Evolutionary conservation across 2,329 filamentous ascomycete genomes (phyloP).

Genomic region (Epichloe brachyelytri): DNA sequence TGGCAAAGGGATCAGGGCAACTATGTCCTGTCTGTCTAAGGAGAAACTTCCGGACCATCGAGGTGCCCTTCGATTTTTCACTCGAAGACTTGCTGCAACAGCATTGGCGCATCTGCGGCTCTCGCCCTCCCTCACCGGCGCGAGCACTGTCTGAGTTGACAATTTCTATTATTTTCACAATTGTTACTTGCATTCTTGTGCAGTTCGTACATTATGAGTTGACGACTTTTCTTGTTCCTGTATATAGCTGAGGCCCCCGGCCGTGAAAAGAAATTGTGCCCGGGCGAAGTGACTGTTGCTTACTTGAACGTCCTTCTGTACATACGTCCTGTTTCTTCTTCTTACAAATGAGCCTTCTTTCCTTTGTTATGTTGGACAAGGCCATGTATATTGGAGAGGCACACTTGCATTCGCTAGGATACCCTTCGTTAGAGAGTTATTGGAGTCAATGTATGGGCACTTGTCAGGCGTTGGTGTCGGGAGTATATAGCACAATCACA

Average conservation of each 20-base stretch:
- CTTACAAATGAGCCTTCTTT: slow-evolving; percentile 1
- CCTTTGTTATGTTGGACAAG: not conserved
- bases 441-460: slow-evolving; percentile 4
- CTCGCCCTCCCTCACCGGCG: too few relatives aligned
- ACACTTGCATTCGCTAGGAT: slow-evolving; percentile 17
- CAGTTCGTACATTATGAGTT: slow-evolving; percentile 4
- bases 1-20: slow-evolving; percentile 63
- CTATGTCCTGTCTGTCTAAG: slow-evolving; percentile 62
- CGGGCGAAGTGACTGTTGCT: not conserved
- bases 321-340: slow-evolving; percentile 6
- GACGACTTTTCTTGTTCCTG: not conserved
- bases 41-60: slow-evolving; percentile 4
- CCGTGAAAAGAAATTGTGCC: too few relatives aligned
- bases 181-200: not conserved
- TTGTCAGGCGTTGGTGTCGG: slow-evolving; percentile 15
- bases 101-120: not conserved
- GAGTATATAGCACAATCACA: slow-evolving; percentile 6
- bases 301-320: slow-evolving; percentile 3
- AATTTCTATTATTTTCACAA: not conserved
- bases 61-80: not conserved
- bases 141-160: not conserved
- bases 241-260: not conserved
- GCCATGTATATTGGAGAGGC: slow-evolving; percentile 9
- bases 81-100: not conserved
- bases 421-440: slow-evolving; percentile 19